phyloP scores from a whole-genome alignment of 2,329 filamentous ascomycete genomes.

The Teratosphaeria destructans region DNA sequence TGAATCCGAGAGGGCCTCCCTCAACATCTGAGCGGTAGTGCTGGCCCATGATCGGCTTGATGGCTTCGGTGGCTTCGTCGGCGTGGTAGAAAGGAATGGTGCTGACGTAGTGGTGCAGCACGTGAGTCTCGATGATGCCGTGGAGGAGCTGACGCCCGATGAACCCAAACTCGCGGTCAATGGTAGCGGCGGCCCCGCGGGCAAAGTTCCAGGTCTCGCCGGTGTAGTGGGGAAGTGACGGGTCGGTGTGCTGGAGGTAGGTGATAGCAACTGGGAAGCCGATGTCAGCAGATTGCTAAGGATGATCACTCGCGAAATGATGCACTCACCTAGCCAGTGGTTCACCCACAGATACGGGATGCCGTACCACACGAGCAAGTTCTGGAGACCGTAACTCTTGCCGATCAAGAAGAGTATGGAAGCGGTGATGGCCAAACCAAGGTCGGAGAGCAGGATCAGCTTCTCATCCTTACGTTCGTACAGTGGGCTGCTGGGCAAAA shows the following conservation, averaged over 20 bases:
- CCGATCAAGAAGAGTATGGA: constrained; percentile 57
- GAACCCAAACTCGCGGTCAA: constrained; percentile 95
- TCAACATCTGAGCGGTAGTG: constrained; percentile 82
- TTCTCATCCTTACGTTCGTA: constrained; percentile 88
- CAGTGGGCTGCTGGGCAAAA: constrained; percentile 74
- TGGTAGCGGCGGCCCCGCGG: constrained; percentile 86
- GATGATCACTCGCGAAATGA: background rate
- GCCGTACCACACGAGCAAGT: constrained; percentile 90
- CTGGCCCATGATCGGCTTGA: constrained; percentile 86
- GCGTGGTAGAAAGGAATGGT: constrained; percentile 95
- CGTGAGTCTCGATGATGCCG: constrained; percentile 95
- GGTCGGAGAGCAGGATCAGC: constrained; percentile 74
- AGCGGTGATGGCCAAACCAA: constrained; percentile 57
- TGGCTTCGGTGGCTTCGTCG: constrained; percentile 86
- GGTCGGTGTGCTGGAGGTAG: constrained; percentile 94
- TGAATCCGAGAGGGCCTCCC: constrained; percentile 71
- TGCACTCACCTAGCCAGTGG: constrained; percentile 85
- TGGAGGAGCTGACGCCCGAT: constrained; percentile 83
- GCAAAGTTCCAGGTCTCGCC: constrained; percentile 82
- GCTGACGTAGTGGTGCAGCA: constrained; percentile 94
- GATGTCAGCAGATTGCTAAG: background rate
- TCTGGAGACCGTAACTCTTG: constrained; percentile 70
- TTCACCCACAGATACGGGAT: constrained; percentile 95
- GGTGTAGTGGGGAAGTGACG: constrained; percentile 84
- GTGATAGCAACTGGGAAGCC: constrained; percentile 77